Evolutionary conservation across 805 yeast species (phyloP), one percentile per base, ranked within the genome.

Genomic region (Clavispora asparagi): DNA sequence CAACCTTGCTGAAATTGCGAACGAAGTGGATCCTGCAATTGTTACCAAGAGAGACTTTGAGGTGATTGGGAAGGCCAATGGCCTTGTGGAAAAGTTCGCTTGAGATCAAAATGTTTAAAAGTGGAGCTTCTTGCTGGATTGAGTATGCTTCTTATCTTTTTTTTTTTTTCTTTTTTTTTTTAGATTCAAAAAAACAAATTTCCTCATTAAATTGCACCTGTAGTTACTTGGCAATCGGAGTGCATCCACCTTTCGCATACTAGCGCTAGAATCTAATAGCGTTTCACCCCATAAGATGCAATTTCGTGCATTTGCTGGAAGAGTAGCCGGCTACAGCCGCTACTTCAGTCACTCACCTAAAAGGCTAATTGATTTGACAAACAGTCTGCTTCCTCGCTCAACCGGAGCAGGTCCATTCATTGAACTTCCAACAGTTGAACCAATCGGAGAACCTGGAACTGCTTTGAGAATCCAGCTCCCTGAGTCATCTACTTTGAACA

Each of bases 11-110:
- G 54, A 57, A 40, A 55, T 63, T 16, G 54, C 59, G 26, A 50
- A 60, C 44, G 61, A 60, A n/a, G 50, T 51, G 13, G 71, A 70
- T 44, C 48, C 54, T 29, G n/a, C 48, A 1, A 43, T 71, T 14
- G 47, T 70, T 7, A 52, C 56, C 41, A 64, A 59, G 31, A 53
- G 46, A 5, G 63, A 58, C 46, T 52, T 51, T 30, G 47, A 51
- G 28, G 53, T 56, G 14, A 59, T 68, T 26, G 45, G 47, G 10
- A 62, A 51, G 13, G 59, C 75, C 16, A 68, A 68, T 49, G 55
- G 50, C 9, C 23, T 42, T 16, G 33, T 37, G 19, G 23, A 28
- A 11, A 17, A 42, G 29, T 42, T 42, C 19, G 10, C 28, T 8
- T 26, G 12, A 17, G 17, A 16, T 25, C 16, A 30, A 6, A 30